Evolutionary conservation across 2,329 filamentous ascomycete genomes (phyloP).

Genomic region (Exophiala sp.): DNA sequence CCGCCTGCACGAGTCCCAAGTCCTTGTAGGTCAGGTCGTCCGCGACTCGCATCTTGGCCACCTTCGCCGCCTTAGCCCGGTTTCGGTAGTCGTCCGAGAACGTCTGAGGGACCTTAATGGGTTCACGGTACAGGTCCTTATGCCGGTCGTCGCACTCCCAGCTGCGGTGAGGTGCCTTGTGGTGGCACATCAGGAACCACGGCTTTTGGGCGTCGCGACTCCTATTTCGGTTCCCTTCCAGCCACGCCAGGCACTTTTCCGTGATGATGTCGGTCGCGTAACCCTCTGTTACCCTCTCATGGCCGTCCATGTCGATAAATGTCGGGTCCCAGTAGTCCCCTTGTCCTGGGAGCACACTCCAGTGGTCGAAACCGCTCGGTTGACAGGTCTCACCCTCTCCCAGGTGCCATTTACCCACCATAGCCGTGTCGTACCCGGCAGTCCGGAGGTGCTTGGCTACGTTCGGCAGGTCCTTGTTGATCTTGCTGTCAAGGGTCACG

Average conservation of each 20-base stretch:
- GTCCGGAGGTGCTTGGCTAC: conserved; percentile 50
- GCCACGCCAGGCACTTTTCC: conserved; percentile 47
- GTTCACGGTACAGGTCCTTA: conserved; percentile 47
- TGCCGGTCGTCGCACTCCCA: conserved; percentile 53
- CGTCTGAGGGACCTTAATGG: conserved; percentile 49
- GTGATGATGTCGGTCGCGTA: conserved; percentile 55
- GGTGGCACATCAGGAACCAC: conserved; percentile 57
- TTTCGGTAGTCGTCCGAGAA: conserved; percentile 56
- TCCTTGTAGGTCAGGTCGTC: conserved; percentile 53
- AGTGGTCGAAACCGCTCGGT: conserved; percentile 52
- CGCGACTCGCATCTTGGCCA: conserved; percentile 52
- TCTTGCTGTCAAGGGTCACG: conserved; percentile 47
- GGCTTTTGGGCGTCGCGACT: conserved; percentile 35
- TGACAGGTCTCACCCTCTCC: conserved; percentile 47
- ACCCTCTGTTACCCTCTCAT: conserved; percentile 34
- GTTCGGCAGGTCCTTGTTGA: conserved; percentile 51
- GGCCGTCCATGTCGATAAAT: conserved; percentile 45
- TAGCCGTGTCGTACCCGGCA: conserved; percentile 50
- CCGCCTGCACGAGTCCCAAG: conserved; percentile 51
- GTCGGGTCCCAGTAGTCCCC: conserved; percentile 52
- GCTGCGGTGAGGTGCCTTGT: conserved; percentile 53
- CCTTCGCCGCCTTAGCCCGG: conserved; percentile 47
- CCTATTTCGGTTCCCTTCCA: conserved; percentile 26
- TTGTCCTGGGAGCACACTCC: conserved; percentile 51
- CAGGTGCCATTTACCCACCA: conserved; percentile 55